Conservation (phyloP, 2,329 filamentous ascomycete genomes). For the Trichophyton simii region DNA sequence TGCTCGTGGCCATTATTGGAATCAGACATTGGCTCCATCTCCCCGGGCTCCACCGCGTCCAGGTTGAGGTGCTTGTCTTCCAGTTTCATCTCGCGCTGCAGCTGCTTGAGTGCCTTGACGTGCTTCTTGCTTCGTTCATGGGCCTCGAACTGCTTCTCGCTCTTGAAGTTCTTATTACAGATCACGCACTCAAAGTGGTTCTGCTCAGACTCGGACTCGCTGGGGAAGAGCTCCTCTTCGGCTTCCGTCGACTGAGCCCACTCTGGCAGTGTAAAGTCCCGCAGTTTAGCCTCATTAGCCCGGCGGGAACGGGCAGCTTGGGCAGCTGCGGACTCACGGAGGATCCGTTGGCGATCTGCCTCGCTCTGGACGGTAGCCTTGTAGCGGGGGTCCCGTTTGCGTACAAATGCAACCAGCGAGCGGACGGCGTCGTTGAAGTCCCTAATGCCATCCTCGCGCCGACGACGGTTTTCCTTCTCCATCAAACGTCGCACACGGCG, state of each 20-base stretch:
- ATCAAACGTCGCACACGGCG: slow-evolving; percentile 68
- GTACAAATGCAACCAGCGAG: slow-evolving; percentile 73
- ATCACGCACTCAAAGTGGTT: slow-evolving; percentile 51
- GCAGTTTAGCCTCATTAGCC: slow-evolving; percentile 62
- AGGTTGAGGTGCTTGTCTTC: slow-evolving; percentile 49
- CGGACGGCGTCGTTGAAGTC: slow-evolving; percentile 90
- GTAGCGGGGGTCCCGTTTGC: slow-evolving; percentile 82
- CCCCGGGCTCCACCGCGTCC: slow-evolving; percentile 5
- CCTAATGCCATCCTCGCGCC: slow-evolving; percentile 66
- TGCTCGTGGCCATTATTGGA: no score
- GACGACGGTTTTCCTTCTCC: slow-evolving; percentile 87
- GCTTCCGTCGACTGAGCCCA: slow-evolving; percentile 56
- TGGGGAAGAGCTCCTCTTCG: slow-evolving; percentile 34
- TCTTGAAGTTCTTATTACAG: slow-evolving; percentile 62
- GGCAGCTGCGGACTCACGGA: slow-evolving; percentile 66
- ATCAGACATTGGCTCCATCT: background rate
- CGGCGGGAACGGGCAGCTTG: slow-evolving; percentile 76
- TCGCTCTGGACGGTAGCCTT: slow-evolving; percentile 64
- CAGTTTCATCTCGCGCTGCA: slow-evolving; percentile 70
- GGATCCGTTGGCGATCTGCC: slow-evolving; percentile 62
- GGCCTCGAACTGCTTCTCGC: slow-evolving; percentile 77
- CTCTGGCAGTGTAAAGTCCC: slow-evolving; percentile 52
- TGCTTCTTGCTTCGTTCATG: slow-evolving; percentile 98
- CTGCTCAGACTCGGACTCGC: slow-evolving; percentile 37
- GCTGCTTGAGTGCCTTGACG: slow-evolving; percentile 65